phyloP scores from a whole-genome alignment of 306 rosid genomes.

The Crotalaria pallida region DNA sequence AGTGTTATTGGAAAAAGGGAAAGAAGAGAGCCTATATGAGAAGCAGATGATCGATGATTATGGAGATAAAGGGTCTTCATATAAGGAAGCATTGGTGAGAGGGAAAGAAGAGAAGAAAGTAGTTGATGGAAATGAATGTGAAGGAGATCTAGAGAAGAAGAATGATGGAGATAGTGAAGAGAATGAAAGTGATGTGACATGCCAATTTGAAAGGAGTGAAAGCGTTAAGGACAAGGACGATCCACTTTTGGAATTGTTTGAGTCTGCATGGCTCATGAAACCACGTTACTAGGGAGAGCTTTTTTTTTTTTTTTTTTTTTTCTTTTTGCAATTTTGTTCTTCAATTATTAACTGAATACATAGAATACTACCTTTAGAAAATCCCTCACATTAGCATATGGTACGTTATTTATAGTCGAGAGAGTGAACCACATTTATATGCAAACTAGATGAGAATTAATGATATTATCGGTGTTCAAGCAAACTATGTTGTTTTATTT shows the following conservation, averaged over 20 bases:
- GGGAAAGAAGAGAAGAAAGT: not conserved
- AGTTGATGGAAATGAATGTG: not conserved
- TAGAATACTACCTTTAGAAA: not conserved
- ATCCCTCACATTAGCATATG: too few species aligned
- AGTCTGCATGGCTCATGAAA: conserved; percentile 59
- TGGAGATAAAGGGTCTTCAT: not conserved
- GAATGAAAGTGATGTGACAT: not conserved
- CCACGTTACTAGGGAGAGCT: not conserved
- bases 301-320: not conserved
- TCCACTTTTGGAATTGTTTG: conserved; percentile 52
- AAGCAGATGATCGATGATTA: too few species aligned
- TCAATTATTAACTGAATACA: not conserved
- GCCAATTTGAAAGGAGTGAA: not conserved
- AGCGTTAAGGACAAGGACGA: conserved; percentile 20
- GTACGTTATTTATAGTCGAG: too few species aligned
- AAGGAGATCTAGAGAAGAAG: not conserved
- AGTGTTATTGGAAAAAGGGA: conserved; percentile 33
- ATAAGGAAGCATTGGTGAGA: too few species aligned
- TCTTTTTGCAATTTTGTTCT: not conserved
- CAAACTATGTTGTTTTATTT: too few species aligned
- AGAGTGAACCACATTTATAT: too few species aligned
- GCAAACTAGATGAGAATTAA: too few species aligned
- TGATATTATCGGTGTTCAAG: too few species aligned
- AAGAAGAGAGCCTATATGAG: conserved; percentile 1
- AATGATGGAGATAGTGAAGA: not conserved